Percentiles rank a stretch among this genome's conserved stretches.
These are phyloP conservation scores for Pichia sp. DNA, from an alignment of 1,139 yeast genomes.

Conservation along the genomic window DNA sequence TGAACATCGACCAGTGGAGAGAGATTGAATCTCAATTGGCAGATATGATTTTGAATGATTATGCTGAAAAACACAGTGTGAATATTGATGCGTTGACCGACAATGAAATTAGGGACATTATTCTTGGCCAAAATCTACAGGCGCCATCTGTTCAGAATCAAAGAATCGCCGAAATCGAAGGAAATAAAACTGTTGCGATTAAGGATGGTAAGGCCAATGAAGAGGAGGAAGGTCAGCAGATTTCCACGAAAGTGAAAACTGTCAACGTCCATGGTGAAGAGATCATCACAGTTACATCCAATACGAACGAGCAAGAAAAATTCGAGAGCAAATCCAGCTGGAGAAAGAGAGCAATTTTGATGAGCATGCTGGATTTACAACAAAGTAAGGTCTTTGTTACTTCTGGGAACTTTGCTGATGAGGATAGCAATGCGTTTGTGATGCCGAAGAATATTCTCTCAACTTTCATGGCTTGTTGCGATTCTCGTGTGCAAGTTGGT, in stretches of 20 bases:
- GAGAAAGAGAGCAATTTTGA: conserved; percentile 81
- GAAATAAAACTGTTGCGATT: conserved; percentile 26
- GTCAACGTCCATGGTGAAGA: conserved; percentile 95
- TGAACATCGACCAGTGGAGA: conserved; percentile 86
- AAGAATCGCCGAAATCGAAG: conserved; percentile 71
- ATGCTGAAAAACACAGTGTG: conserved; percentile 78
- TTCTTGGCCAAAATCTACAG: conserved; percentile 87
- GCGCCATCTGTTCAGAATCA: conserved; percentile 85
- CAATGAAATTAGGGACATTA: conserved; percentile 87
- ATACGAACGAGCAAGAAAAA: conserved; percentile 77
- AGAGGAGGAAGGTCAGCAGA: conserved; percentile 35
- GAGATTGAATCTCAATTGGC: conserved; percentile 81
- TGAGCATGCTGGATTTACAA: conserved; percentile 65
- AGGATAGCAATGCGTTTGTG: conserved; percentile 58
- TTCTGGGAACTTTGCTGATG: conserved; percentile 48
- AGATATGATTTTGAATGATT: conserved; percentile 80
- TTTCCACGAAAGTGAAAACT: conserved; percentile 80
- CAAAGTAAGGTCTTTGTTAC: conserved; percentile 72
- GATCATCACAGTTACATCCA: conserved; percentile 87
- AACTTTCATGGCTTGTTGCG: conserved; percentile 76
- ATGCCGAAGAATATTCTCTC: conserved; percentile 76
- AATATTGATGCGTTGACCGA: conserved; percentile 86
- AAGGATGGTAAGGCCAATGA: conserved; percentile 6
- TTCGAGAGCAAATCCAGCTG: conserved; percentile 87
- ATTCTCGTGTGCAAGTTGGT: conserved; percentile 74